Conservation (phyloP, 306 rosid genomes). For the Myrica gale region DNA sequence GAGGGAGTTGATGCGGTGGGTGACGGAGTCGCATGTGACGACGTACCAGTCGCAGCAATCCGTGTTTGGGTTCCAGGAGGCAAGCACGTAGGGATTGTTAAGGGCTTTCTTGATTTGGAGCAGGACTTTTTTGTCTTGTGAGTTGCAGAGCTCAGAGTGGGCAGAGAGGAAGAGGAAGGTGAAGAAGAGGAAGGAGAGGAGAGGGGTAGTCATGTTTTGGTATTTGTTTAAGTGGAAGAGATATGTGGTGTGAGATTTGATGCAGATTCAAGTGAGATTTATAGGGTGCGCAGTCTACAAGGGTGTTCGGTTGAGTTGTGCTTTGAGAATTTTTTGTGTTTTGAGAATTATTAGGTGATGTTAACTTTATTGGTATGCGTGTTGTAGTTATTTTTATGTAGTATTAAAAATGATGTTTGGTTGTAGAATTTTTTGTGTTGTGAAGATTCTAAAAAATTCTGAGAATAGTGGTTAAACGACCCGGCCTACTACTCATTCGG, state of each 20-base stretch:
- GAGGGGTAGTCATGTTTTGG: conserved; percentile 1
- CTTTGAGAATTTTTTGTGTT: no score
- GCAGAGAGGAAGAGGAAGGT: neutral
- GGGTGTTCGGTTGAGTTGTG: no score
- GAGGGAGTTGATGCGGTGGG: conserved; percentile 66
- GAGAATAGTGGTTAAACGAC: no score
- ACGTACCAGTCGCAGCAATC: conserved; percentile 74
- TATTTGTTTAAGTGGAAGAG: neutral
- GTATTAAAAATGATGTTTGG: no score
- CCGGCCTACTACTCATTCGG: no score
- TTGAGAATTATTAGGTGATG: no score
- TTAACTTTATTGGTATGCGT: no score
- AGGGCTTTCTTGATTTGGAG: conserved; percentile 65
- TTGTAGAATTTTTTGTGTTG: no score
- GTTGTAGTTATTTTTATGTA: no score
- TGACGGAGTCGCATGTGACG: conserved; percentile 46
- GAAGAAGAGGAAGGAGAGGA: neutral
- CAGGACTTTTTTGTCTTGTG: conserved; percentile 26
- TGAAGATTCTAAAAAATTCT: no score
- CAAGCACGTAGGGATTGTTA: conserved; percentile 56
- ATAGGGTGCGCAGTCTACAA: neutral
- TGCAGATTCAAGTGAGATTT: neutral
- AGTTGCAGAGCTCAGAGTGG: no score
- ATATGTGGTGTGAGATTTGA: neutral
- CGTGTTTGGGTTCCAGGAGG: conserved; percentile 56